phyloP scores from a whole-genome alignment of 345 rosid genomes.

The Kernera saxatilis region DNA sequence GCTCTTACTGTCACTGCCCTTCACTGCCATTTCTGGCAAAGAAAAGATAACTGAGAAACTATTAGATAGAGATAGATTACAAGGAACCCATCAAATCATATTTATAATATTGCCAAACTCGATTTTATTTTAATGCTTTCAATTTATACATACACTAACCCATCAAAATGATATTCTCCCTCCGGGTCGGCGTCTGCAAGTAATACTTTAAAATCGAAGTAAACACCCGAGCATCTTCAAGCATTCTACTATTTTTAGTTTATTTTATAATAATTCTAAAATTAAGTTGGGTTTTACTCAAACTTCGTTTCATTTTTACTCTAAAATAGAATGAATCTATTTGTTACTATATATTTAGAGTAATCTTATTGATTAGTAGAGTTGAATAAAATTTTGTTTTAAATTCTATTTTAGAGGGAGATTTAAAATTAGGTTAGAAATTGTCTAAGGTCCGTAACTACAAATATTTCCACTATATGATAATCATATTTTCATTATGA shows the following conservation, averaged over 20 bases:
- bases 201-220: not conserved
- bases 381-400: no score
- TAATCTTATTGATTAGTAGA: no score
- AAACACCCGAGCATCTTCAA: no score
- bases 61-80: slow-evolving; percentile 26
- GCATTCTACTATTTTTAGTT: no score
- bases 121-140: not conserved
- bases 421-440: no score
- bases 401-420: no score
- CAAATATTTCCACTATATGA: not conserved
- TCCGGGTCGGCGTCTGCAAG: not conserved
- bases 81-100: slow-evolving; percentile 56
- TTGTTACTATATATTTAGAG: no score
- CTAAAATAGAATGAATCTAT: no score
- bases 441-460: no score
- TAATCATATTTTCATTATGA: not conserved
- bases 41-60: slow-evolving; percentile 28
- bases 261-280: no score
- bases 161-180: not conserved
- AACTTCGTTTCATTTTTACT: no score
- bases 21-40: slow-evolving; percentile 70
- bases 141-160: not conserved
- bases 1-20: slow-evolving; percentile 48
- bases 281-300: no score
- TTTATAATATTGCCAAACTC: slow-evolving; percentile 22